Conservation (phyloP, 106 monocot species). For the Platanthera guangdongensis region DNA sequence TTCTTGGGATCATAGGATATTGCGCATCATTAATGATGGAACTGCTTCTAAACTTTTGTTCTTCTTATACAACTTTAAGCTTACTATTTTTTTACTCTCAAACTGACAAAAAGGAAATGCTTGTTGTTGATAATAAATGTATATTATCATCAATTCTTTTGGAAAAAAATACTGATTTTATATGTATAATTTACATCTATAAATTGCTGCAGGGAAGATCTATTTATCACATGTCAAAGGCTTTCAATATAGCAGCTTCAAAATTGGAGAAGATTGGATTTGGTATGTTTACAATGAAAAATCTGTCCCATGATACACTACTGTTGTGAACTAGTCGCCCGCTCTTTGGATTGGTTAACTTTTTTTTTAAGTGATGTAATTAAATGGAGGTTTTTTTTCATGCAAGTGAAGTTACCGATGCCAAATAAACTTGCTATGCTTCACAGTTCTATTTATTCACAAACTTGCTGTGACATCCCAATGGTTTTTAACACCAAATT, state of each 20-base stretch:
- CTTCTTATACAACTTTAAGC: background rate
- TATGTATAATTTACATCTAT: background rate
- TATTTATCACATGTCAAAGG: conserved; percentile 90
- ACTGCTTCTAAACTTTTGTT: background rate
- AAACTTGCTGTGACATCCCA: background rate
- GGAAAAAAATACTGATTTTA: background rate
- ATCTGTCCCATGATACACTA: background rate
- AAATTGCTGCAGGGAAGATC: conserved; percentile 52
- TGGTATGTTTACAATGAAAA: conserved; percentile 37
- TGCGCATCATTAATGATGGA: background rate
- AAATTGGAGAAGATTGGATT: conserved; percentile 94
- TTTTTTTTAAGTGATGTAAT: background rate
- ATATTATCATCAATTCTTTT: background rate
- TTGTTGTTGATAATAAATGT: background rate
- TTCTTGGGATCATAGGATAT: background rate
- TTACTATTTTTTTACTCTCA: background rate
- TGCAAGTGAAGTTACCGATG: background rate
- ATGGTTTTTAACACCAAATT: too few species aligned
- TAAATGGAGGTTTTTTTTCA: background rate
- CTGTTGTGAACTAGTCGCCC: background rate
- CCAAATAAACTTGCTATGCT: background rate
- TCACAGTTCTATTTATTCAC: background rate
- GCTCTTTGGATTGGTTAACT: background rate
- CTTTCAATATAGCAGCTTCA: conserved; percentile 71
- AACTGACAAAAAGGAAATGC: background rate